A percentile compares a stretch with the other conserved stretches of the same genome.
Conservation (phyloP, 2,329 filamentous ascomycete genomes). For the Aspergillus clavatus region DNA sequence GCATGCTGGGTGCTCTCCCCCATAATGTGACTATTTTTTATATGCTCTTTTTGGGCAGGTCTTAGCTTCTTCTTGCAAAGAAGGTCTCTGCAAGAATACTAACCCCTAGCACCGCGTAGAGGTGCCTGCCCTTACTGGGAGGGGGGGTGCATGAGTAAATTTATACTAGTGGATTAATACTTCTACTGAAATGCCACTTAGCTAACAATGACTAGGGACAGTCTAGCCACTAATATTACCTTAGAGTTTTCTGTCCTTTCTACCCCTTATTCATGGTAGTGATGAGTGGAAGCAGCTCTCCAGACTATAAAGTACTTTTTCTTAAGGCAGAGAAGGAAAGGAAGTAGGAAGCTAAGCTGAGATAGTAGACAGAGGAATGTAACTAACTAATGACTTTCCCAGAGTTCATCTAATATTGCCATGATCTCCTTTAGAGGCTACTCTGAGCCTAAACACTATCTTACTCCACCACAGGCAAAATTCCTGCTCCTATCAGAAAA, state of each 20-base stretch:
- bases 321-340: constrained; percentile 2
- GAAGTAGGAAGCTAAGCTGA: neutral
- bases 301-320: constrained; percentile 8
- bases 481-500: constrained; percentile 13
- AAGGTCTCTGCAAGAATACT: too few relatives aligned
- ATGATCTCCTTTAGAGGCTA: constrained; percentile 12
- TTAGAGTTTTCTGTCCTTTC: neutral
- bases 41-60: too few relatives aligned
- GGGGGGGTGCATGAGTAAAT: too few relatives aligned
- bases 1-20: too few relatives aligned
- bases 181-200: too few relatives aligned
- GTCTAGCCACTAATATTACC: too few relatives aligned
- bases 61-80: too few relatives aligned
- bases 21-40: too few relatives aligned
- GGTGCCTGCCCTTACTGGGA: too few relatives aligned
- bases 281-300: constrained; percentile 8
- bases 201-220: too few relatives aligned
- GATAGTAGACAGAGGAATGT: constrained; percentile 1
- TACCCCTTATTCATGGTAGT: neutral
- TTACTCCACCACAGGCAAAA: constrained; percentile 14
- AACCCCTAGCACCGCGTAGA: too few relatives aligned
- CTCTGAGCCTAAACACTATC: constrained; percentile 9
- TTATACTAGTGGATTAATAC: too few relatives aligned
- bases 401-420: constrained; percentile 14
- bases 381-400: constrained; percentile 2